Conservation (phyloP, 768 basidiomycete genomes). For the Podaxis sp. region DNA sequence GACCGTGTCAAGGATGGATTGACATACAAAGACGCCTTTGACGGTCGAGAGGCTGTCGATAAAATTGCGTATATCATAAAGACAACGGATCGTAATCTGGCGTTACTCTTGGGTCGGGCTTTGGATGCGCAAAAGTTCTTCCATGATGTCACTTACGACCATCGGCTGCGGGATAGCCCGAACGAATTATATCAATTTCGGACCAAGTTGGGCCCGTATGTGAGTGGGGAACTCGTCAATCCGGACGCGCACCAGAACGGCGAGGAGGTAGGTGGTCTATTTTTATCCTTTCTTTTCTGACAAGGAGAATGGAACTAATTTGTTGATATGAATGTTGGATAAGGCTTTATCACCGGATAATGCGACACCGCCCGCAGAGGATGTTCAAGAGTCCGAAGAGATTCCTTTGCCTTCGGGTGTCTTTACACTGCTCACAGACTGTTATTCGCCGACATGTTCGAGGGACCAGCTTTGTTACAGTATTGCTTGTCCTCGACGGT, state of each 20-base stretch:
- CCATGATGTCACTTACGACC: slow-evolving; percentile 99
- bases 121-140: slow-evolving; percentile 99
- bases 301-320: not conserved
- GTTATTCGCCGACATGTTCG: slow-evolving; percentile 97
- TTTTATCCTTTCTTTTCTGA: not conserved
- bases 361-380: slow-evolving; percentile 26
- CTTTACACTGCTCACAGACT: slow-evolving; percentile 94
- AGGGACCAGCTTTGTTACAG: slow-evolving; percentile 95
- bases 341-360: slow-evolving; percentile 27
- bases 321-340: not conserved
- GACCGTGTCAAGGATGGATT: slow-evolving; percentile 94
- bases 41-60: slow-evolving; percentile 96
- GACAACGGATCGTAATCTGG: slow-evolving; percentile 95
- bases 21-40: slow-evolving; percentile 94
- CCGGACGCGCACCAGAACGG: slow-evolving; percentile 20
- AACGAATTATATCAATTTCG: slow-evolving; percentile 93
- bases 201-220: slow-evolving; percentile 82
- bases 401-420: slow-evolving; percentile 85
- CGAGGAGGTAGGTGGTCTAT: slow-evolving; percentile 22
- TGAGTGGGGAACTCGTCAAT: slow-evolving; percentile 65
- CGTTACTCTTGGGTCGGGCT: slow-evolving; percentile 91
- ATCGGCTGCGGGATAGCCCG: slow-evolving; percentile 85
- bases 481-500: slow-evolving; percentile 90
- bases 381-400: slow-evolving; percentile 55
- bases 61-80: slow-evolving; percentile 98